Base-by-base conservation (phyloP, 2,329 filamentous ascomycete genomes). In the Venturia effusa region DNA sequence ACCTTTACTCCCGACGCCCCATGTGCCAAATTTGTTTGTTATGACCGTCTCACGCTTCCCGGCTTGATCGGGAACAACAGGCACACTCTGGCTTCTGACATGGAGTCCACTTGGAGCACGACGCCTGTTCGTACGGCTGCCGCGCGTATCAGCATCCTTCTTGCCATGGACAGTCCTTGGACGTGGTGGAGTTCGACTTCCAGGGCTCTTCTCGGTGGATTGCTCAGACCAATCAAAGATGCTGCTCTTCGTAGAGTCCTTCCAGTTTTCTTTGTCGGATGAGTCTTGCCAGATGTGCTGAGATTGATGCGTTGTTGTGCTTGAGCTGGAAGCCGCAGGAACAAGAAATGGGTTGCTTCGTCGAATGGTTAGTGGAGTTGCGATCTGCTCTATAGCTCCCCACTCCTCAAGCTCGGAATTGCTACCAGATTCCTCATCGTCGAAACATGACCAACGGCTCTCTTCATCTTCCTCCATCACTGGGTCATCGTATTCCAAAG, bases 171-270 rank as follows among this genome's bases (percentile, higher is more conserved):
- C 87, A 17, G 89, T 92, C 70, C 84, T 86, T 1, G 89, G 89
- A 32, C 89, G 83, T 57, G 81, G 80, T n/a, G 81, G 81, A 45
- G 81, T 80, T 34, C 82, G 82, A 65, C 81, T 82, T 19, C 77
- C 75, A 59, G 87, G 83, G 62, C 79, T 76, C 74, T 85, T 88
- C 64, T 89, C 87, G 65, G 83, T 78, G 32, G 83, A 75, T 17
- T 87, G 81, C 72, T 92, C 89, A 59, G 86, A 85, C 88, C 88
- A 91, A 73, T 92, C 89, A 69, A 92, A 92, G 3, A 92, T 78
- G 68, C 83, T 92, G 73, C 87, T 89, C 66, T 78, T 81, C 57
- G 74, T 75, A 34, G 62, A 19, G 3, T 41, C 30, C 19, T 32
- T 40, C 7, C 27, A 30, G 27, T 61, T 37, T 8, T 60, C 57